phyloP scores from a whole-genome alignment of 345 rosid species.

The Pseudoturritis turrita region DNA sequence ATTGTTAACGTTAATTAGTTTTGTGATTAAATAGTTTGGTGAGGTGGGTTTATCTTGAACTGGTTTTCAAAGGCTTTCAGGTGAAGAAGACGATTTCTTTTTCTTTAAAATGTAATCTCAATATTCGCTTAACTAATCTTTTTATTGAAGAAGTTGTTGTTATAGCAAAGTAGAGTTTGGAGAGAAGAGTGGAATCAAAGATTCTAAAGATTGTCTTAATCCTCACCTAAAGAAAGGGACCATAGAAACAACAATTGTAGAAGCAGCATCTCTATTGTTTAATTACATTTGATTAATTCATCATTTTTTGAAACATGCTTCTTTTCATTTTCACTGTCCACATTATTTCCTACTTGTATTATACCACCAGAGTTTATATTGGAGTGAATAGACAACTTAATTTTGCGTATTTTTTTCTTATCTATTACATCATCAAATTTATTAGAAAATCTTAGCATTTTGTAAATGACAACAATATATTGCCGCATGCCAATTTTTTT shows the following conservation, averaged over 20 bases:
- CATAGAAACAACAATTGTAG: neutral
- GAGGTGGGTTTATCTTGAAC: constrained; percentile 51
- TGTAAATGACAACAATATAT: no score
- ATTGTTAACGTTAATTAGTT: constrained; percentile 31
- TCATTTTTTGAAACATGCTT: constrained; percentile 3
- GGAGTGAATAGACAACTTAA: neutral
- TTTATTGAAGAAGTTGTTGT: constrained; percentile 13
- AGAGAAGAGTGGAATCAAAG: constrained; percentile 34
- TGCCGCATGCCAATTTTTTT: no score
- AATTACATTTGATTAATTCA: neutral
- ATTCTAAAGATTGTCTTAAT: constrained; percentile 22
- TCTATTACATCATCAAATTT: neutral
- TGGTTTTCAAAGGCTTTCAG: constrained; percentile 42
- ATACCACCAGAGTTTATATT: neutral
- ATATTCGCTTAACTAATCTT: constrained; percentile 31
- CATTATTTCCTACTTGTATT: neutral
- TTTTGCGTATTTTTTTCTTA: neutral
- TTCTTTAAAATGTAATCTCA: constrained; percentile 22
- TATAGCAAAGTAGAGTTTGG: constrained; percentile 26
- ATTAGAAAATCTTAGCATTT: no score
- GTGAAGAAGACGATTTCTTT: no score
- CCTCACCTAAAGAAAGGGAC: constrained; percentile 31
- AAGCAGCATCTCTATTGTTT: neutral
- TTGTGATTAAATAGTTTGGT: constrained; percentile 45
- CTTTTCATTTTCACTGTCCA: neutral